These are phyloP conservation scores for Melampsora medusae DNA, from an alignment of 1,284 basidiomycete genomes.

Conservation along the genomic window DNA sequence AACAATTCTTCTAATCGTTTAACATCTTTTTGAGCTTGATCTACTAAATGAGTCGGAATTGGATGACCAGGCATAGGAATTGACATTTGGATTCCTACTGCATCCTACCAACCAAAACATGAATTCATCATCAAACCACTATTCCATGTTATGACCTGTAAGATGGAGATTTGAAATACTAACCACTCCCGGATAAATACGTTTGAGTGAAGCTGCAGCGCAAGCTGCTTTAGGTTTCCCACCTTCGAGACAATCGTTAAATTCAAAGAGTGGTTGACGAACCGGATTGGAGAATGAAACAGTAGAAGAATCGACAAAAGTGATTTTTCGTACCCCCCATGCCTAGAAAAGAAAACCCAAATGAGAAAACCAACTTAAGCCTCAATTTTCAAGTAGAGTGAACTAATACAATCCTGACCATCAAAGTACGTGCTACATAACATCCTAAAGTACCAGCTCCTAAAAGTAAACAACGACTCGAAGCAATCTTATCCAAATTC, in stretches of 20 bases:
- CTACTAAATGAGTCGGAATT: constrained; percentile 61
- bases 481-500: constrained; percentile 79
- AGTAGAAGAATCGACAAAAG: constrained; percentile 80
- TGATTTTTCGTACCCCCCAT: constrained; percentile 92
- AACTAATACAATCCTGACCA: constrained; percentile 62
- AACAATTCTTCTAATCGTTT: constrained; percentile 71
- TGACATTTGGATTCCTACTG: constrained; percentile 69
- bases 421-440: constrained; percentile 83
- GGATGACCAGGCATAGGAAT: constrained; percentile 99
- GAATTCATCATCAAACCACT: neutral
- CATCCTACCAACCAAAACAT: constrained; percentile 62
- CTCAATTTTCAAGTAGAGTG: neutral
- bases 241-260: constrained; percentile 87
- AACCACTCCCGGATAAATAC: constrained; percentile 88
- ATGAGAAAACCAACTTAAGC: neutral
- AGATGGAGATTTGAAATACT: constrained; percentile 53
- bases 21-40: constrained; percentile 68
- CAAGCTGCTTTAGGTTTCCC: constrained; percentile 89
- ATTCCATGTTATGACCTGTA: neutral
- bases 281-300: constrained; percentile 98
- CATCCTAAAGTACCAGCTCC: constrained; percentile 96
- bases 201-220: constrained; percentile 79
- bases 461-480: constrained; percentile 76
- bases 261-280: constrained; percentile 91
- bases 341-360: constrained; percentile 61